Evolutionary conservation across 768 basidiomycete genomes (phyloP).

Genomic region (Dendrothele bispora): DNA sequence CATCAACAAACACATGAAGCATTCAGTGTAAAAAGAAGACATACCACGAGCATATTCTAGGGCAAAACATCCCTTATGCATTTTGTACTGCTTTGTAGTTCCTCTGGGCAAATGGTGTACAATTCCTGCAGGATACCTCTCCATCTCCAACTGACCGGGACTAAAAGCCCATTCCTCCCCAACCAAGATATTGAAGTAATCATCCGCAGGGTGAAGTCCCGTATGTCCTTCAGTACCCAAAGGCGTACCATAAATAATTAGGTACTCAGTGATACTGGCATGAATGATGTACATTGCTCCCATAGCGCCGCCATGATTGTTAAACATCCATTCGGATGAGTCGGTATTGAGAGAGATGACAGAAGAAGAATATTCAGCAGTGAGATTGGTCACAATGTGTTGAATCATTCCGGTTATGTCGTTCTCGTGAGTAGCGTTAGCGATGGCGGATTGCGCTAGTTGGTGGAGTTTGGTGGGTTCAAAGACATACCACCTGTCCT

Average conservation of each 20-base stretch:
- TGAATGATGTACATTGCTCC: conserved; percentile 98
- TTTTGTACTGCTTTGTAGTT: conserved; percentile 93
- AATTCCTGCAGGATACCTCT: conserved; percentile 80
- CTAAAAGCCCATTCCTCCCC: conserved; percentile 95
- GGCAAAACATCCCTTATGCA: conserved; percentile 95
- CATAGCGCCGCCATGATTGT: conserved; percentile 98
- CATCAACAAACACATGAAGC: background rate
- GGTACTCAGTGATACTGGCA: conserved; percentile 94
- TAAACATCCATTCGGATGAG: conserved; percentile 88
- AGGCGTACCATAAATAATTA: conserved; percentile 94
- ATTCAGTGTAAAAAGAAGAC: conserved; percentile 18
- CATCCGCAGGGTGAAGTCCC: conserved; percentile 93
- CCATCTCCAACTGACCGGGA: conserved; percentile 81
- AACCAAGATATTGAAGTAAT: conserved; percentile 94
- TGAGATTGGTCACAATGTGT: conserved; percentile 82
- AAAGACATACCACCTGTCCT: conserved; percentile 90
- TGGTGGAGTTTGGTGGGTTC: conserved; percentile 70
- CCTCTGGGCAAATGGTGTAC: conserved; percentile 86
- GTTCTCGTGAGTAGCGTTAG: conserved; percentile 50
- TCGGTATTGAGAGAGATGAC: conserved; percentile 56
- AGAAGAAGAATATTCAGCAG: conserved; percentile 62
- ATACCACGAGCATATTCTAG: conserved; percentile 91
- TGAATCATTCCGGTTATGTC: conserved; percentile 74
- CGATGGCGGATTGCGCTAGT: conserved; percentile 74
- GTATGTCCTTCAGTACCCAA: conserved; percentile 96